Conservation (phyloP, 1,284 basidiomycete species). For the Irpex sp. region DNA sequence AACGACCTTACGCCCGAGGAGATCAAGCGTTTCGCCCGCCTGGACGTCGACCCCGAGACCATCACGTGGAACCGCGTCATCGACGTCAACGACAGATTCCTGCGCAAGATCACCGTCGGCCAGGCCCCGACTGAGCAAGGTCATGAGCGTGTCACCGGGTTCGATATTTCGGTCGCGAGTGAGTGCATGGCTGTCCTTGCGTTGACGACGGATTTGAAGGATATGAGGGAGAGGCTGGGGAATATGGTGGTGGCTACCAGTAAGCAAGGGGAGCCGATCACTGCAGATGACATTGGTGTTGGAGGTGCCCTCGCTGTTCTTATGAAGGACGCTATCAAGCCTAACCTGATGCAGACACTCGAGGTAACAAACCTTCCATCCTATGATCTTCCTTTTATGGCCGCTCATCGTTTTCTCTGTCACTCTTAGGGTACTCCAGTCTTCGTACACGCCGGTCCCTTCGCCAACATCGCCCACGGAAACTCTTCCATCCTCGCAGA, state of each 20-base stretch:
- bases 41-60: conserved; percentile 89
- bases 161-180: conserved; percentile 96
- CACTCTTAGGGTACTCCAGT: conserved; percentile 83
- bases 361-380: conserved; percentile 45
- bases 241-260: conserved; percentile 97
- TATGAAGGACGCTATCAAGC: conserved; percentile 99
- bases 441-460: conserved; percentile 98
- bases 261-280: conserved; percentile 89
- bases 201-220: conserved; percentile 81
- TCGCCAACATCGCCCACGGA: conserved; percentile 99
- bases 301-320: conserved; percentile 95
- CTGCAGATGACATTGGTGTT: conserved; percentile 95
- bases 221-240: conserved; percentile 92
- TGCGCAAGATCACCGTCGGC: conserved; percentile 93
- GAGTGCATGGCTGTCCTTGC: conserved; percentile 99
- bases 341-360: conserved; percentile 98
- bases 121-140: conserved; percentile 91
- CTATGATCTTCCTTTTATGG: not conserved
- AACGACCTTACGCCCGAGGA: conserved; percentile 93
- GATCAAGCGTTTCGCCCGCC: conserved; percentile 83
- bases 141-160: conserved; percentile 85
- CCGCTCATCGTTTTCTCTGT: no score
- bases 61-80: conserved; percentile 99
- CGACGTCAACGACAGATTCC: conserved; percentile 96
- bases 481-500: conserved; percentile 99